Percentiles rank a stretch among this genome's conserved stretches.
phyloP scores from a whole-genome alignment of 371 early-diverging fungal species.

The Dichotomocladium elegans region DNA sequence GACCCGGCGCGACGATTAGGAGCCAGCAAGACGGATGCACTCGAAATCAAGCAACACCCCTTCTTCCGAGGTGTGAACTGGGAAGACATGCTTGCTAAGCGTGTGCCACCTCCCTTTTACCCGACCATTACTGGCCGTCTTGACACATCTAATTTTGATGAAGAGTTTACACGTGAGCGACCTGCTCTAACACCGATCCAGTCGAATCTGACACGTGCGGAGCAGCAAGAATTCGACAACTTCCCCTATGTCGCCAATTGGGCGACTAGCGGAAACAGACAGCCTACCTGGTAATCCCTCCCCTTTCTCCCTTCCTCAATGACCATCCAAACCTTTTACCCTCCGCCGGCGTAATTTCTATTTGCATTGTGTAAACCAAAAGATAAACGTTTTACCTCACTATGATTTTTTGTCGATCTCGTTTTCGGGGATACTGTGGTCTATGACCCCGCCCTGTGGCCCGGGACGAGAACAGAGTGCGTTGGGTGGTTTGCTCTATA shows the following conservation, averaged over 20 bases:
- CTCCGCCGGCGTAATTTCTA: no score
- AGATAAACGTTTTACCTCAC: no score
- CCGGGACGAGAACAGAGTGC: no score
- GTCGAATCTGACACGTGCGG: conserved; percentile 65
- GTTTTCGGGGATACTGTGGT: no score
- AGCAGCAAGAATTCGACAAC: conserved; percentile 88
- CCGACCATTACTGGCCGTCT: conserved; percentile 77
- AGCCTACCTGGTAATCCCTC: no score
- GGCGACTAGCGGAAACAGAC: neutral
- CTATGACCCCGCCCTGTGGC: no score
- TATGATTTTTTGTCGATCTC: no score
- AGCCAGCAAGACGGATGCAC: conserved; percentile 73
- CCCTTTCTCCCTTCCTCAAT: no score
- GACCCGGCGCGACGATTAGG: conserved; percentile 88
- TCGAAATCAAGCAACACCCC: conserved; percentile 87
- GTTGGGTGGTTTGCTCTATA: no score
- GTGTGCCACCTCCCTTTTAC: conserved; percentile 84
- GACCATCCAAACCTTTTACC: no score
- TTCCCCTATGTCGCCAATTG: conserved; percentile 87
- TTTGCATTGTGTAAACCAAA: no score
- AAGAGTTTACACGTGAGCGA: conserved; percentile 87
- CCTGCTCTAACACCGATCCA: conserved; percentile 90
- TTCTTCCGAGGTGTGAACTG: conserved; percentile 93
- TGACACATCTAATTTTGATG: conserved; percentile 94
- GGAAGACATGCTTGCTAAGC: conserved; percentile 83